Evolutionary conservation across 805 yeast species (phyloP).

Genomic region (Starmera dryadoides): DNA sequence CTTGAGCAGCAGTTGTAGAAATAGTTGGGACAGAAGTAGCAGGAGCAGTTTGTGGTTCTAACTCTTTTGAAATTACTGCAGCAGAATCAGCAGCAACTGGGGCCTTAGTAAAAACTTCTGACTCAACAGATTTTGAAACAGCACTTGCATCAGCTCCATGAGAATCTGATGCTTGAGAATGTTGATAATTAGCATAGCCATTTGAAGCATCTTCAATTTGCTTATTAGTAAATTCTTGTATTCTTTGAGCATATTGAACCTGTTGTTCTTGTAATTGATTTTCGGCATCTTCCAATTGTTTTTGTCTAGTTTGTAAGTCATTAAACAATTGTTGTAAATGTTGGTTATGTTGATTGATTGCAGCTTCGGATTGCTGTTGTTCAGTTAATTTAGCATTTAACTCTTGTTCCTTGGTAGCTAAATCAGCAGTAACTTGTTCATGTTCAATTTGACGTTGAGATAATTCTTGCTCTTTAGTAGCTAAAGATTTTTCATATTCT

Average conservation of each 20-base stretch:
- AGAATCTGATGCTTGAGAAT: conserved; percentile 2
- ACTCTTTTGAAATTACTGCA: conserved; percentile 1
- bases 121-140: conserved; percentile 3
- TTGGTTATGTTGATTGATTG: conserved; percentile 29
- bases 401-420: conserved; percentile 19
- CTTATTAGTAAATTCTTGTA: conserved; percentile 30
- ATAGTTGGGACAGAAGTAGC: too few species aligned
- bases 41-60: conserved; percentile 1
- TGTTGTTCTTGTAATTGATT: conserved; percentile 32
- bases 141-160: conserved; percentile 8
- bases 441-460: conserved; percentile 20
- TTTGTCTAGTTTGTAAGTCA: conserved; percentile 28
- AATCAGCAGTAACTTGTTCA: conserved; percentile 10
- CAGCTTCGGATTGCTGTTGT: conserved; percentile 27
- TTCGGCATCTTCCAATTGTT: conserved; percentile 30
- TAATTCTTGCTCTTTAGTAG: conserved; percentile 29
- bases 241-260: conserved; percentile 28
- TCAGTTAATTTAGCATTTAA: conserved; percentile 24
- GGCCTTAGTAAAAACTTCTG: neutral
- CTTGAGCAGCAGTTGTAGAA: conserved; percentile 5
- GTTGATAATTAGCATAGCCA: conserved; percentile 6
- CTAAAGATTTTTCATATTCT: conserved; percentile 19
- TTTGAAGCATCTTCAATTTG: conserved; percentile 28
- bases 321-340: conserved; percentile 27
- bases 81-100: neutral